Base-by-base conservation (phyloP, 805 yeast species). In the Zygosaccharomyces rouxii region DNA sequence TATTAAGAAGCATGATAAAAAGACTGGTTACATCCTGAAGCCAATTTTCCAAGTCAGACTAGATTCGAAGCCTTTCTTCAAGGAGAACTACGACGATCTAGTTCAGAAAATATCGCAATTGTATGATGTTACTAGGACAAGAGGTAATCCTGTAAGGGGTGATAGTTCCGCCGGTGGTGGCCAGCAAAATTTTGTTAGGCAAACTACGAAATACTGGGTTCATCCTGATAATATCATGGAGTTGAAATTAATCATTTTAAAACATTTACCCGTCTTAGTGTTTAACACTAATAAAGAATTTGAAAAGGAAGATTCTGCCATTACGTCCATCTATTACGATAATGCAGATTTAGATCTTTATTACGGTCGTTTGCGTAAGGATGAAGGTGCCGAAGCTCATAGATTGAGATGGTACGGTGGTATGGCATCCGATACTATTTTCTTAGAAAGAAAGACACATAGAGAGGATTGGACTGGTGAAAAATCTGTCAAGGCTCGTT, bases 381-480 rank as follows among this genome's bases (percentile, higher is more conserved):
- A 89, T 60, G 99, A 94, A 74, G 99, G 99, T 68, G 99, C 99
- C 4, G 99, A 94, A 71, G 98, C 98, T 19, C 89, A 92, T 55
- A 84, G 99, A 71, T 76, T 94, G 64, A 84, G 99, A 74, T 94
- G 99, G 99, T 94, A 94, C 67, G 99, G 99, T 65, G 97, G 97
- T 48, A 94, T 94, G 99, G 76, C 78, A 47, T 78, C 90, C 1
- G 97, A 92, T 58, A 87, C 86, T 37, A 87, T 92, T 48, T 94
- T 94, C 55, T 96, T 92, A 42, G 99, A 94, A 71, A 81, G 99
- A 69, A 94, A 94, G 69, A 94, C 99, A 5, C 99, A 94, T 66
- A 80, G 99, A 69, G 99, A 94, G 70, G 99, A 94, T 73, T 92
- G 99, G 99, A 94, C 99, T 2, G 99, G 99, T 59, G 99, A 94